These are phyloP conservation scores for Mycena chlorophos DNA, from an alignment of 768 basidiomycete genomes.

Conservation along the genomic window DNA sequence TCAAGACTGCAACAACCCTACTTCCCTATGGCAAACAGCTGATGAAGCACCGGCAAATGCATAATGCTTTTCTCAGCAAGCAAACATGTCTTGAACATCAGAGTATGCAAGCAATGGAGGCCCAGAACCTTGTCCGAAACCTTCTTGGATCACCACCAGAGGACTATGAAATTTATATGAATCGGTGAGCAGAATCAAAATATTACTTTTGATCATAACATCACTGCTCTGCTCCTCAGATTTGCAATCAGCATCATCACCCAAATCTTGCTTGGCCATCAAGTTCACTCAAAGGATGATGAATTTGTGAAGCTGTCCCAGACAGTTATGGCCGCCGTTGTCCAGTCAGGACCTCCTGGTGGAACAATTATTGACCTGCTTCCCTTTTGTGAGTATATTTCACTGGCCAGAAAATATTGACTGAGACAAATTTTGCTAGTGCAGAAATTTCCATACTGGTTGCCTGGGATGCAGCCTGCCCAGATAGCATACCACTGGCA, in stretches of 20 bases:
- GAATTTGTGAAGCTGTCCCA: slow-evolving; percentile 33
- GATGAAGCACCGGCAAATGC: neutral
- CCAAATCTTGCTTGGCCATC: slow-evolving; percentile 35
- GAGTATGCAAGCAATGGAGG: neutral
- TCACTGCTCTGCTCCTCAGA: too few relatives aligned
- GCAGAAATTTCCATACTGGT: slow-evolving; percentile 34
- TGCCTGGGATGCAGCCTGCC: slow-evolving; percentile 30
- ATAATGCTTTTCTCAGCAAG: neutral
- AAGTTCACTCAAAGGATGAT: slow-evolving; percentile 34
- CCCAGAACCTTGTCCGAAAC: neutral
- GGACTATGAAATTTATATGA: neutral
- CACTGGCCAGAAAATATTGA: too few relatives aligned
- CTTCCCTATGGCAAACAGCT: neutral
- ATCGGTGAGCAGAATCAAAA: too few relatives aligned
- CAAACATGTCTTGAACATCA: neutral
- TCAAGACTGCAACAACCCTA: neutral
- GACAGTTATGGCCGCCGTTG: slow-evolving; percentile 26
- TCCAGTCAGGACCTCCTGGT: slow-evolving; percentile 13
- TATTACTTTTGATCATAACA: too few relatives aligned
- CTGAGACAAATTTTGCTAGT: slow-evolving; percentile 26
- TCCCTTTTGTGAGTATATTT: slow-evolving; percentile 25
- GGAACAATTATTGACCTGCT: slow-evolving; percentile 27
- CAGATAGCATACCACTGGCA: slow-evolving; percentile 23
- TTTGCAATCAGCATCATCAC: slow-evolving; percentile 24
- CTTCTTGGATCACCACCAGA: neutral